Base-by-base conservation (phyloP, 495 filamentous ascomycete species). In the Aspergillus leporis region DNA sequence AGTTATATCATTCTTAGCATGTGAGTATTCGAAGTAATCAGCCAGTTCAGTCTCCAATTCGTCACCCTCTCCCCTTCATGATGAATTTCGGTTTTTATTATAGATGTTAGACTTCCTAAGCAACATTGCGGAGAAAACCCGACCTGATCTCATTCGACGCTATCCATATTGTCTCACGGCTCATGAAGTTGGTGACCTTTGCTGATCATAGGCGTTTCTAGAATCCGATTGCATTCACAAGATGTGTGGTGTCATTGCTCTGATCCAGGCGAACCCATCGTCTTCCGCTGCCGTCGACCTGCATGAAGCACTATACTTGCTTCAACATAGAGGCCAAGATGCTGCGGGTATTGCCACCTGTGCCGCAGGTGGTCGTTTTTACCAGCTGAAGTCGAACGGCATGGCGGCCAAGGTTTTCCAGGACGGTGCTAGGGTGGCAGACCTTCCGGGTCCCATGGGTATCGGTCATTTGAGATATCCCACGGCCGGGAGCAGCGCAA, bases 331-430 rank as follows among this genome's bases (percentile, higher is more conserved):
- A 66, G 91, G 92, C 54, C 91, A 97, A 70, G 93, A 97, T 88
- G 93, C 93, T 23, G 92, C 89, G 51, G 93, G 93, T 51, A 93
- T 96, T 46, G 75, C 79, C 31, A 92, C 87, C 22, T 96, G 90
- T 66, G 87, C 84, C 5, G 71, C 81, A 0, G 89, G 90, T 14
- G 92, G 93, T 60, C 83, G 90, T 13, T 89, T 97, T 56, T 92
- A 87, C 73, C 92, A 96, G 65, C 86, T 90, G 72, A 97, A 97
- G 77, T 90, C 92, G 53, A 93, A 93, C 70, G 93, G 92, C 34
- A 90, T 97, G 83, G 94, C 90, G 23, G 83, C 89, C 58, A 91
- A 90, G 75, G 90, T 95, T 58, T 96, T 96, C 76, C 81, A 79
- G 22, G 88, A 93, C 58, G 91, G 90, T 56, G 83, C 87, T 49